Evolutionary conservation across 768 basidiomycete species (phyloP).

Genomic region (Steccherinum ochraceum): DNA sequence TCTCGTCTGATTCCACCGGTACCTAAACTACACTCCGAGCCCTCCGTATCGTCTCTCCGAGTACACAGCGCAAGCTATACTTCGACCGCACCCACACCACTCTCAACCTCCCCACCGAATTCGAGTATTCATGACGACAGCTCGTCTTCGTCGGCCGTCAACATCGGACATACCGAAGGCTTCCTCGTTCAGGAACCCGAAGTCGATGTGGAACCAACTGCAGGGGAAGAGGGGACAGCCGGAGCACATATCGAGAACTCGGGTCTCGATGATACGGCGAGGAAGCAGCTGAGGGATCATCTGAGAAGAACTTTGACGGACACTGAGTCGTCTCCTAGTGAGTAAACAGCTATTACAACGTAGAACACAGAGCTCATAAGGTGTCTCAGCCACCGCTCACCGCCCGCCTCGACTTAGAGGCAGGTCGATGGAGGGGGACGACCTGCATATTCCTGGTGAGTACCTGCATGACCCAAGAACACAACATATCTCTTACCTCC

Average conservation of each 20-base stretch:
- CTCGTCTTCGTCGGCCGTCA: slow-evolving; percentile 66
- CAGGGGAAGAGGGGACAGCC: slow-evolving; percentile 47
- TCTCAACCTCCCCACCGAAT: slow-evolving; percentile 9
- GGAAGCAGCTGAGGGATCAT: slow-evolving; percentile 64
- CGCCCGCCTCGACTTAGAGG: slow-evolving; percentile 2
- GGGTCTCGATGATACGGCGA: slow-evolving; percentile 48
- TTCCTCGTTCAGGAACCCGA: slow-evolving; percentile 70
- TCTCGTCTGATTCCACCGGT: slow-evolving; percentile 48
- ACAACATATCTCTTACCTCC: background rate
- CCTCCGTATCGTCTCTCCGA: slow-evolving; percentile 51
- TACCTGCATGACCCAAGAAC: background rate
- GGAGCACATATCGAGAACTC: slow-evolving; percentile 36
- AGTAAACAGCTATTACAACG: too few relatives aligned
- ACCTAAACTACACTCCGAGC: slow-evolving; percentile 36
- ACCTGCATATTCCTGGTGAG: slow-evolving; percentile 5
- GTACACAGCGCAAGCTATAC: slow-evolving; percentile 44
- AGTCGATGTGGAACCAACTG: slow-evolving; percentile 48
- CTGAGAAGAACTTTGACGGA: slow-evolving; percentile 59
- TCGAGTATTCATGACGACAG: slow-evolving; percentile 9
- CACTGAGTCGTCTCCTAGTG: slow-evolving; percentile 8
- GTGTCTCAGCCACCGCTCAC: too few relatives aligned
- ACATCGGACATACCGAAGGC: slow-evolving; percentile 57
- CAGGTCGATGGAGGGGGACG: slow-evolving; percentile 10
- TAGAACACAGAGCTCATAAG: too few relatives aligned
- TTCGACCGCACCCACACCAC: slow-evolving; percentile 19